Percentiles rank a stretch among this genome's conserved stretches.
Conservation (phyloP, 2,329 filamentous ascomycete genomes). For the Fusarium palustre region DNA sequence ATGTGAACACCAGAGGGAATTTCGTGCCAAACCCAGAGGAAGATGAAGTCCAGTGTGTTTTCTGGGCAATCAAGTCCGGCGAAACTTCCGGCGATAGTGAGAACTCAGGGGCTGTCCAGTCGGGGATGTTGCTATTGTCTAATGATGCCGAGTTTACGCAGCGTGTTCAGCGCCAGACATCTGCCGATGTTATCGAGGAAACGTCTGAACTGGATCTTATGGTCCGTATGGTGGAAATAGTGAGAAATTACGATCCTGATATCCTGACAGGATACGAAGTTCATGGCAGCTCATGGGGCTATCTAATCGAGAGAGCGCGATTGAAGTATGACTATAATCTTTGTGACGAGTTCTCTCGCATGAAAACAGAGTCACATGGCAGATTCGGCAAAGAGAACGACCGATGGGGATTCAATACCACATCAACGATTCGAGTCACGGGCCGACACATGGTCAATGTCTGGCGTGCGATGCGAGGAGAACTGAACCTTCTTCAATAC, state of each 20-base stretch:
- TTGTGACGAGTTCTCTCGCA: constrained; percentile 89
- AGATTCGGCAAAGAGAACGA: constrained; percentile 88
- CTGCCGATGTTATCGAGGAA: constrained; percentile 78
- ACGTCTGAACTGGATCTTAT: constrained; percentile 85
- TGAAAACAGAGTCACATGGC: constrained; percentile 85
- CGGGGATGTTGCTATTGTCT: constrained; percentile 80
- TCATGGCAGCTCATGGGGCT: constrained; percentile 94
- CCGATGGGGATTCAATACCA: constrained; percentile 93
- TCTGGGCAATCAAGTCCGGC: constrained; percentile 89
- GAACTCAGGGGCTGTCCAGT: constrained; percentile 63
- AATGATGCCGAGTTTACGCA: constrained; percentile 68
- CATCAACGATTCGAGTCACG: constrained; percentile 91
- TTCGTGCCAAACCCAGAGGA: constrained; percentile 89
- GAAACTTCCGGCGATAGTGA: constrained; percentile 66
- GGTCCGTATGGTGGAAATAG: constrained; percentile 86
- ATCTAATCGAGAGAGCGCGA: constrained; percentile 88
- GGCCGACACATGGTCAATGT: constrained; percentile 97
- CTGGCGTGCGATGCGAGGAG: constrained; percentile 95
- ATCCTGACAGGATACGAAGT: constrained; percentile 96
- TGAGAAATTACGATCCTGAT: constrained; percentile 86
- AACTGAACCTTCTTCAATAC: constrained; percentile 91
- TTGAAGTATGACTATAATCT: constrained; percentile 90
- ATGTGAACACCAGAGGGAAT: constrained; percentile 85
- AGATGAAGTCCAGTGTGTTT: constrained; percentile 88
- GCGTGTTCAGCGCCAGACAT: constrained; percentile 71